Percentiles rank a stretch among this genome's conserved stretches.
phyloP scores from a whole-genome alignment of 1,284 basidiomycete genomes.

The Baeospora myosura region DNA sequence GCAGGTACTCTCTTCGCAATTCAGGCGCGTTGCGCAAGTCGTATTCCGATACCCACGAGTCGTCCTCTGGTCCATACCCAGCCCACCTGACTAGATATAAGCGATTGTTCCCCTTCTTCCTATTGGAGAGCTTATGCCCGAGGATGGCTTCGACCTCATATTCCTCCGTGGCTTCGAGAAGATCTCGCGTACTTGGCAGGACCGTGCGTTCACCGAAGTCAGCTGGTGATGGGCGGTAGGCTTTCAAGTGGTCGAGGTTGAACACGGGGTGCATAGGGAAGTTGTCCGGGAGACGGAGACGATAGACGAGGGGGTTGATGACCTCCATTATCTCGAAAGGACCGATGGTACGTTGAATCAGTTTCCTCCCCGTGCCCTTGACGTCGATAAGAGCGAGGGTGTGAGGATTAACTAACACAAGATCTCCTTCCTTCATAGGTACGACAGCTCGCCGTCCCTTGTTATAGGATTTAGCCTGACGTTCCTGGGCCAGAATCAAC shows the following conservation, averaged over 20 bases:
- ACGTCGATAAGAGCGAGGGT: slow-evolving; percentile 13
- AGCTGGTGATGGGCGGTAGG: not conserved
- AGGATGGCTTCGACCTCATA: slow-evolving; percentile 9
- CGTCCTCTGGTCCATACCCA: slow-evolving; percentile 17
- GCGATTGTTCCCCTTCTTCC: not conserved
- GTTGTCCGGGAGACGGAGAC: not conserved
- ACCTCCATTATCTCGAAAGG: not conserved
- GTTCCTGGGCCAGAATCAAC: slow-evolving; percentile 2
- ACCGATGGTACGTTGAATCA: not conserved
- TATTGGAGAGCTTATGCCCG: slow-evolving; percentile 3
- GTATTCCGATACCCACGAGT: slow-evolving; percentile 18
- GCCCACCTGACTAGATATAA: slow-evolving; percentile 18
- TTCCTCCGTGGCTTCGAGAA: slow-evolving; percentile 1
- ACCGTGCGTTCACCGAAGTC: slow-evolving; percentile 6
- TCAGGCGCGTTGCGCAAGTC: not conserved
- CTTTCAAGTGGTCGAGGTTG: slow-evolving; percentile 5
- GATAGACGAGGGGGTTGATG: not conserved
- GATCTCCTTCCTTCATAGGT: slow-evolving; percentile 21
- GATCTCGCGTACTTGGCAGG: slow-evolving; percentile 4
- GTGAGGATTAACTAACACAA: slow-evolving; percentile 19
- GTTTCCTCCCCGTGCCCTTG: slow-evolving; percentile 2
- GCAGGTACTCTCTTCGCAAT: not conserved
- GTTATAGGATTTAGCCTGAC: not conserved
- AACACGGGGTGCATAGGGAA: slow-evolving; percentile 6
- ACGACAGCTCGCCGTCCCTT: not conserved